phyloP scores from a whole-genome alignment of 129 eudicot genomes.

The Artemisia tridentata region DNA sequence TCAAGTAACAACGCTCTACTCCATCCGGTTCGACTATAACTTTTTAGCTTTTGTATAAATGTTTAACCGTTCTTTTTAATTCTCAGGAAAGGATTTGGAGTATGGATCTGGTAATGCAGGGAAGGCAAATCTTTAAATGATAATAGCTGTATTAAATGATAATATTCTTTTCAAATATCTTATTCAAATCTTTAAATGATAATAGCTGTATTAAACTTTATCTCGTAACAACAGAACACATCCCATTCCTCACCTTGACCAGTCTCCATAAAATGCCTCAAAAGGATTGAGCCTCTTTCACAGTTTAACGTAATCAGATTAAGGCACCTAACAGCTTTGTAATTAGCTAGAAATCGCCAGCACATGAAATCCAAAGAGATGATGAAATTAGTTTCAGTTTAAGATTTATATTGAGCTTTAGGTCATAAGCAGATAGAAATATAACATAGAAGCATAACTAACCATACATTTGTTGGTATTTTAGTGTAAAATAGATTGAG shows the following conservation, averaged over 20 bases:
- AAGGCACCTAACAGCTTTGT: constrained; percentile 87
- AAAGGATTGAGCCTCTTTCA: constrained; percentile 84
- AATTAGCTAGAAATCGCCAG: constrained; percentile 67
- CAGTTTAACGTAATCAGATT: constrained; percentile 68
- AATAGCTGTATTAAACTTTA: neutral
- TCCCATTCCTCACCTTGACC: constrained; percentile 62
- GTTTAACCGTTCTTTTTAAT: constrained; percentile 1
- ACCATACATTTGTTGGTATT: too few relatives aligned
- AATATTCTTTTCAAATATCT: neutral
- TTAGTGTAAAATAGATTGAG: too few relatives aligned
- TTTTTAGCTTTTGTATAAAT: neutral
- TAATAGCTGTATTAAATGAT: too few relatives aligned
- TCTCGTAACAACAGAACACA: neutral
- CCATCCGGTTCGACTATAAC: neutral
- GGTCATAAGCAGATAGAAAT: neutral
- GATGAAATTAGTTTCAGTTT: constrained; percentile 11
- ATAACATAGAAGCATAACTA: constrained; percentile 41
- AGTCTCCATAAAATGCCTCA: constrained; percentile 65
- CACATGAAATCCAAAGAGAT: constrained; percentile 5
- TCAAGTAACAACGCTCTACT: constrained; percentile 25
- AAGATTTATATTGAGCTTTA: neutral
- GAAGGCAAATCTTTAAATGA: constrained; percentile 13
- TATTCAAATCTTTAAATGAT: neutral
- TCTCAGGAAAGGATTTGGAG: constrained; percentile 16
- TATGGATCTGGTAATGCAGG: neutral